These are phyloP conservation scores for Chlamydomonas incerta DNA, from an alignment of 139 green algal species.

Conservation along the genomic window DNA sequence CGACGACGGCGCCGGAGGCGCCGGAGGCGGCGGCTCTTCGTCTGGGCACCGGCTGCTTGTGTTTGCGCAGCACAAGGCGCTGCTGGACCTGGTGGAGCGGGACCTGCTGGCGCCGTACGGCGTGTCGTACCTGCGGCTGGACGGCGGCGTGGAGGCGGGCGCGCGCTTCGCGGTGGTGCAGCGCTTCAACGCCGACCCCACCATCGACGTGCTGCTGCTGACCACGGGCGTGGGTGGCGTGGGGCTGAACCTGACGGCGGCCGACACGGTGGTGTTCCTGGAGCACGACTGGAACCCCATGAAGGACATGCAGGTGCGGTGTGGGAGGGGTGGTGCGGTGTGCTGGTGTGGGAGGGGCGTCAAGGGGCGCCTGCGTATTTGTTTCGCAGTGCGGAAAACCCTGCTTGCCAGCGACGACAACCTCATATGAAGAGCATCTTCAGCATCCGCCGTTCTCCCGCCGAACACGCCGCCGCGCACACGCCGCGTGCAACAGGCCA, in stretches of 20 bases:
- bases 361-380: too few species aligned
- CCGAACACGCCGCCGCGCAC: neutral
- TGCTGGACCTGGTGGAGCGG: constrained; percentile 93
- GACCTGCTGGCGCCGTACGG: constrained; percentile 77
- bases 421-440: too few species aligned
- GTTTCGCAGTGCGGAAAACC: too few species aligned
- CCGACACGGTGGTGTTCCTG: constrained; percentile 98
- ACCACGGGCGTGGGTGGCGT: constrained; percentile 94
- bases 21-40: constrained; percentile 27
- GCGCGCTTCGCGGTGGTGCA: constrained; percentile 87
- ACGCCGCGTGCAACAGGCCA: constrained; percentile 78
- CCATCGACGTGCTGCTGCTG: constrained; percentile 96
- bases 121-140: constrained; percentile 90
- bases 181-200: constrained; percentile 97
- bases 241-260: constrained; percentile 96
- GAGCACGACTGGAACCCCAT: constrained; percentile 99
- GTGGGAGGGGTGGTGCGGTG: too few species aligned
- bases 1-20: neutral
- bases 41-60: constrained; percentile 90
- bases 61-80: constrained; percentile 93
- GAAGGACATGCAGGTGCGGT: constrained; percentile 92
- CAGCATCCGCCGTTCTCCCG: too few species aligned
- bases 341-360: too few species aligned
- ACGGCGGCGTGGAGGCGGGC: constrained; percentile 85
- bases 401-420: too few species aligned